These are phyloP conservation scores for Hanseniaspora gamundiae DNA, from an alignment of 1,139 yeast species.

Conservation along the genomic window DNA sequence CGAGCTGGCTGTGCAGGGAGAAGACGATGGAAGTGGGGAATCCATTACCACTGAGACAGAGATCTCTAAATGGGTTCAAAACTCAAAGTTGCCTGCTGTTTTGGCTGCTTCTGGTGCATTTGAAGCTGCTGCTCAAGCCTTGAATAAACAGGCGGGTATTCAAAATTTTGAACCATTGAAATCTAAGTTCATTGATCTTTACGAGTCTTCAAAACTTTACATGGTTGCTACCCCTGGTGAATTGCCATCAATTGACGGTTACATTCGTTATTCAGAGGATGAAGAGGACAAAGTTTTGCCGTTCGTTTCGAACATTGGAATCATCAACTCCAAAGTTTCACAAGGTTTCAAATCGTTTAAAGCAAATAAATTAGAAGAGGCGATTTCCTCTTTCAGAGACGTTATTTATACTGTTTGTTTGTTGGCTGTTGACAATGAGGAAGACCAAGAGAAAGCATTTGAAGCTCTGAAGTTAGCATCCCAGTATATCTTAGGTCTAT, in stretches of 20 bases:
- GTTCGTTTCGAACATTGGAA: conserved; percentile 59
- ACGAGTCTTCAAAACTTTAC: conserved; percentile 64
- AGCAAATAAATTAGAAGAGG: conserved; percentile 69
- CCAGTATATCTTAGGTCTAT: conserved; percentile 83
- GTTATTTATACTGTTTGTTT: conserved; percentile 69
- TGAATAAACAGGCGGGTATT: conserved; percentile 81
- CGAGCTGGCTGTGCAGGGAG: conserved; percentile 22
- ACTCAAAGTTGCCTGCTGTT: conserved; percentile 83
- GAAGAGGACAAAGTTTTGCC: conserved; percentile 50
- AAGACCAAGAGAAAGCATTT: conserved; percentile 64
- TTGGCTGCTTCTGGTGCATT: conserved; percentile 94
- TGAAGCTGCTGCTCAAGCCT: conserved; percentile 87
- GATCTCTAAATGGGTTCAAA: conserved; percentile 71
- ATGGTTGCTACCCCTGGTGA: conserved; percentile 62
- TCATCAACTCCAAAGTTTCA: conserved; percentile 51
- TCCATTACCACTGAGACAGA: conserved; percentile 39
- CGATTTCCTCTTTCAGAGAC: conserved; percentile 66
- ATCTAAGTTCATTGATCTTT: conserved; percentile 69
- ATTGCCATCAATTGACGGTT: conserved; percentile 57
- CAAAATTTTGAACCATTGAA: conserved; percentile 81
- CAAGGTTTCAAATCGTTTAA: conserved; percentile 76
- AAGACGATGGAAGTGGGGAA: conserved; percentile 33
- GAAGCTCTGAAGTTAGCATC: conserved; percentile 66
- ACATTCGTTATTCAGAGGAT: conserved; percentile 55
- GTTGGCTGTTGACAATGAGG: conserved; percentile 57